phyloP scores from a whole-genome alignment of 768 basidiomycete species.

The Neoboletus magnificus region DNA sequence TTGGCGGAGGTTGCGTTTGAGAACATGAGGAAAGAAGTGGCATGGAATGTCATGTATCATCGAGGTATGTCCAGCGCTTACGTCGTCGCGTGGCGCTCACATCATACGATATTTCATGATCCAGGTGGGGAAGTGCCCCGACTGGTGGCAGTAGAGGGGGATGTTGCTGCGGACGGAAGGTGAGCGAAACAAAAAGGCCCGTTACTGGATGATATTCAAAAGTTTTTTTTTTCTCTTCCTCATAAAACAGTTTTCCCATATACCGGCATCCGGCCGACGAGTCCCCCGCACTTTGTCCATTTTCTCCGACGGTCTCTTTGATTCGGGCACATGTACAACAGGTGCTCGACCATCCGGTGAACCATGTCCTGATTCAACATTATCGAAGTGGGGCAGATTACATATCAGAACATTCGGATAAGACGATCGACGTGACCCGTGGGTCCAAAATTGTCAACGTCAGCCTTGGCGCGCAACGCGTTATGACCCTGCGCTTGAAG shows the following conservation, averaged over 20 bases:
- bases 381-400: constrained; percentile 79
- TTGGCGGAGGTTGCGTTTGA: constrained; percentile 57
- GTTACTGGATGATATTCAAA: constrained; percentile 5
- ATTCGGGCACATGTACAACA: constrained; percentile 65
- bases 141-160: constrained; percentile 60
- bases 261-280: constrained; percentile 83
- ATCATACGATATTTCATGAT: constrained; percentile 3
- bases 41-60: constrained; percentile 73
- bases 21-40: constrained; percentile 57
- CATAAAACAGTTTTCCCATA: constrained; percentile 55
- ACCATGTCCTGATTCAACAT: constrained; percentile 80
- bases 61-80: constrained; percentile 45
- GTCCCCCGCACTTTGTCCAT: constrained; percentile 63
- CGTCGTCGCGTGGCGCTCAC: neutral
- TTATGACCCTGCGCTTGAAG: constrained; percentile 73
- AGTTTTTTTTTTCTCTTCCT: neutral
- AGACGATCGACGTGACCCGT: constrained; percentile 76
- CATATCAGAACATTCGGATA: constrained; percentile 86
- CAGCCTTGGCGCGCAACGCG: constrained; percentile 72
- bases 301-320: constrained; percentile 62
- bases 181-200: constrained; percentile 22
- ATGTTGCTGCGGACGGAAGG: constrained; percentile 51
- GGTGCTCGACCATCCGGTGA: constrained; percentile 61
- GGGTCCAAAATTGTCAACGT: constrained; percentile 79
- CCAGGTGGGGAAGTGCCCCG: constrained; percentile 73